A percentile compares a stretch with the other conserved stretches of the same genome.
phyloP scores from a whole-genome alignment of 148 eudicot genomes.

The Dysphania ambrosioides region DNA sequence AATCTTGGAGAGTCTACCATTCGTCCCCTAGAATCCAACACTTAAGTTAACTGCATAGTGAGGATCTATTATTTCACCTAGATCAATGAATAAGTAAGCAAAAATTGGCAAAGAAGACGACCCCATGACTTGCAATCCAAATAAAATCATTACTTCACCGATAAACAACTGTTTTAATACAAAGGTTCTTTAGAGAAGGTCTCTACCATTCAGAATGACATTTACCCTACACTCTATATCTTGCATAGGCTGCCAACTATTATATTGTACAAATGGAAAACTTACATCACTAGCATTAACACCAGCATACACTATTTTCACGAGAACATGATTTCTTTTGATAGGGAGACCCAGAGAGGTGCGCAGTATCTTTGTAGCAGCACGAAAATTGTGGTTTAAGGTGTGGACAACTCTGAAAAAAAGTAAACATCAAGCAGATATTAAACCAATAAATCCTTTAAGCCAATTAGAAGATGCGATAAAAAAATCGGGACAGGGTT shows the following conservation, averaged over 20 bases:
- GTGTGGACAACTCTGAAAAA: slow-evolving; percentile 71
- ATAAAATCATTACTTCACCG: neutral
- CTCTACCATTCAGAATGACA: neutral
- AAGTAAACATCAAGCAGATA: slow-evolving; percentile 17
- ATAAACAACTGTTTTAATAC: neutral
- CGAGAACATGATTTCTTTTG: slow-evolving; percentile 64
- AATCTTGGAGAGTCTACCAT: too few species aligned
- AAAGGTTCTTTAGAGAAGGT: neutral
- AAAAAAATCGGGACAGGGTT: neutral
- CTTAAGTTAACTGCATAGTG: too few species aligned
- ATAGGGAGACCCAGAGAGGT: slow-evolving; percentile 61
- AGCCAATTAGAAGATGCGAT: neutral
- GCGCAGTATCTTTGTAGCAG: slow-evolving; percentile 63
- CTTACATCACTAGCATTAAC: slow-evolving; percentile 99
- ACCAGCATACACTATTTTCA: slow-evolving; percentile 85
- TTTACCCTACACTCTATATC: neutral
- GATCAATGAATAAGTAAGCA: too few species aligned
- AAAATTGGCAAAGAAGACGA: neutral
- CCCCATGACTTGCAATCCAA: neutral
- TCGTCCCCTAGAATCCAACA: too few species aligned
- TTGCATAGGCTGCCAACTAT: slow-evolving; percentile 1
- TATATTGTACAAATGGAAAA: slow-evolving; percentile 19
- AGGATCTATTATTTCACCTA: too few species aligned
- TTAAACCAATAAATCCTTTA: neutral
- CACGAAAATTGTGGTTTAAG: slow-evolving; percentile 79